Evolutionary conservation across 768 basidiomycete genomes (phyloP).

Genomic region (Gloeostereum incarnatum): DNA sequence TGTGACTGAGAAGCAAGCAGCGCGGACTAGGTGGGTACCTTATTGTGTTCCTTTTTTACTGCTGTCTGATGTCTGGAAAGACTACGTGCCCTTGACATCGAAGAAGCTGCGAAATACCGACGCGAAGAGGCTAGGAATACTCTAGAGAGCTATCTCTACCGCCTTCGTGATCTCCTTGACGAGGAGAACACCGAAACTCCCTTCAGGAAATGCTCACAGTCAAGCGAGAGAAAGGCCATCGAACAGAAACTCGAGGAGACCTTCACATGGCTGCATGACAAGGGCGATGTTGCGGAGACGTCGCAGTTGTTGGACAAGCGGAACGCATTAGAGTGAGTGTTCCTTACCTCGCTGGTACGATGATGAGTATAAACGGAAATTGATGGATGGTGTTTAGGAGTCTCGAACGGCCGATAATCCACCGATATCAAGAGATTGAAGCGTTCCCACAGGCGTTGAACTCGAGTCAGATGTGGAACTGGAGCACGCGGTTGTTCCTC

Average conservation of each 20-base stretch:
- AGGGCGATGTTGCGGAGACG: slow-evolving; percentile 77
- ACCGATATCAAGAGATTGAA: slow-evolving; percentile 84
- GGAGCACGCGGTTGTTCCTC: slow-evolving; percentile 82
- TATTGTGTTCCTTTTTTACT: background rate
- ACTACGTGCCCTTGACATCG: slow-evolving; percentile 66
- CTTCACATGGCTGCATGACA: slow-evolving; percentile 75
- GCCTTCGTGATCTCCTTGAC: slow-evolving; percentile 72
- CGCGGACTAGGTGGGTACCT: slow-evolving; percentile 57
- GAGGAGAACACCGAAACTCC: slow-evolving; percentile 59
- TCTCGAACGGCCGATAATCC: slow-evolving; percentile 73
- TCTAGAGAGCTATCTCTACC: slow-evolving; percentile 91
- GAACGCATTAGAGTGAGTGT: slow-evolving; percentile 72
- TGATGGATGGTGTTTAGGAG: slow-evolving; percentile 39
- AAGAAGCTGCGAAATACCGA: slow-evolving; percentile 67
- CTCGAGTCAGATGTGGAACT: slow-evolving; percentile 81
- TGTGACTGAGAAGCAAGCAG: slow-evolving; percentile 61
- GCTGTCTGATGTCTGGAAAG: slow-evolving; percentile 26
- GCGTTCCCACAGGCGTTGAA: slow-evolving; percentile 79
- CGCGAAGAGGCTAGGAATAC: slow-evolving; percentile 88
- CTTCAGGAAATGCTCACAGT: slow-evolving; percentile 79
- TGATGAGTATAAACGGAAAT: too few species aligned
- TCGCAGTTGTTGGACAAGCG: slow-evolving; percentile 68
- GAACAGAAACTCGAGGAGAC: slow-evolving; percentile 61
- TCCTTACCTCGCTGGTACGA: slow-evolving; percentile 5
- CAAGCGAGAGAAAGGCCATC: slow-evolving; percentile 60